phyloP scores from a whole-genome alignment of 345 rosid species.

The Salix viminalis region DNA sequence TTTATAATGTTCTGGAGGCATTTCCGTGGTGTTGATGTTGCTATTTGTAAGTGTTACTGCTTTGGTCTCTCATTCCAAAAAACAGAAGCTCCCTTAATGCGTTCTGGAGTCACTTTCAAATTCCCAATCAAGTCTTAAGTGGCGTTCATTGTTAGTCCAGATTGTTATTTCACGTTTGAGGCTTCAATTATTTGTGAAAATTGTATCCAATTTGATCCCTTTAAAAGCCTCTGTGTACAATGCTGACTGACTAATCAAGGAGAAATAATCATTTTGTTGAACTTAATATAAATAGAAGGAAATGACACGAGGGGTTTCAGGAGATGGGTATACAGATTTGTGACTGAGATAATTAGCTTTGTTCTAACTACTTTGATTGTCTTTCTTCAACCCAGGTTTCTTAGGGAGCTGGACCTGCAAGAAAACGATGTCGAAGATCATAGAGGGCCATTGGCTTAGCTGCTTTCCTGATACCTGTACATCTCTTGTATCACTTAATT shows the following conservation, averaged over 20 bases:
- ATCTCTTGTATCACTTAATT: conserved; percentile 72
- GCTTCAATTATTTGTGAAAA: neutral
- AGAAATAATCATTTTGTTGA: neutral
- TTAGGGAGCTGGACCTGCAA: conserved; percentile 93
- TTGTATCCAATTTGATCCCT: neutral
- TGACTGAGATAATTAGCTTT: neutral
- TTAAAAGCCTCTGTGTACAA: neutral
- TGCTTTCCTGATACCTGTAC: conserved; percentile 78
- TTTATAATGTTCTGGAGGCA: neutral
- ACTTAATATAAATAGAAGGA: neutral
- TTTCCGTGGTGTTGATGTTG: too few species aligned
- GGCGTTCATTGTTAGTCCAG: neutral
- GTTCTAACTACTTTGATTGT: neutral
- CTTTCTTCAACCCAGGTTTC: conserved; percentile 43
- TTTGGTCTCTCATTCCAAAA: too few species aligned
- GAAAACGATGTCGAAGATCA: conserved; percentile 95
- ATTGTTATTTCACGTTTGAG: neutral
- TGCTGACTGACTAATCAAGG: too few species aligned
- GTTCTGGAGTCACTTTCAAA: neutral
- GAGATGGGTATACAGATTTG: neutral
- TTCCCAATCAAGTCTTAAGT: neutral
- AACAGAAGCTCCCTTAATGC: neutral
- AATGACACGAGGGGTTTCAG: neutral
- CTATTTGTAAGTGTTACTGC: neutral
- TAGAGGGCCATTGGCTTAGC: conserved; percentile 90